Evolutionary conservation across 2,329 filamentous ascomycete species (phyloP).

Genomic region (Rhynchosporium secalis): DNA sequence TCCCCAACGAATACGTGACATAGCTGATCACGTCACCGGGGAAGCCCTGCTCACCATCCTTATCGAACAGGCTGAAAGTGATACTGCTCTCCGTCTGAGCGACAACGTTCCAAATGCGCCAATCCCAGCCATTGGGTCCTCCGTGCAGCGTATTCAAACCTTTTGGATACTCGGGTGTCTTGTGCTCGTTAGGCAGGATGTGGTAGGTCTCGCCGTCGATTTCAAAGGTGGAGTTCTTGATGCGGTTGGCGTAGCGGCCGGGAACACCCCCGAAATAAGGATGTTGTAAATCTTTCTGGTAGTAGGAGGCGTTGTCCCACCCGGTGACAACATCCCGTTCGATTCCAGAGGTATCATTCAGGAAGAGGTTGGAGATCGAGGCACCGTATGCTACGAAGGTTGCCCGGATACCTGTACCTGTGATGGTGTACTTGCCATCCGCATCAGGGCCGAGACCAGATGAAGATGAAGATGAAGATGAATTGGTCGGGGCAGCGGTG

Average conservation of each 20-base stretch:
- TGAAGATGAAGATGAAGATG: not conserved
- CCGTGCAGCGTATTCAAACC: constrained; percentile 69
- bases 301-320: constrained; percentile 75
- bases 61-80: constrained; percentile 73
- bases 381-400: constrained; percentile 75
- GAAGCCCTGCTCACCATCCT: constrained; percentile 73
- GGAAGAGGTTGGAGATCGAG: constrained; percentile 68
- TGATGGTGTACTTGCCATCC: constrained; percentile 71
- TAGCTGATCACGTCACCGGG: constrained; percentile 74
- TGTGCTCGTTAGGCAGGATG: constrained; percentile 63
- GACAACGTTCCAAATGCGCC: constrained; percentile 75
- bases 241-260: constrained; percentile 78
- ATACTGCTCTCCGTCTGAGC: constrained; percentile 64
- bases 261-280: constrained; percentile 72
- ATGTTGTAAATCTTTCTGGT: constrained; percentile 62
- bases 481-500: no score
- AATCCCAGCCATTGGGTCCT: constrained; percentile 73
- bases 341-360: constrained; percentile 67
- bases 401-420: constrained; percentile 64
- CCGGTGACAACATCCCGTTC: constrained; percentile 71
- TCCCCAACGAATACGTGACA: constrained; percentile 70
- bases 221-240: constrained; percentile 72
- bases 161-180: constrained; percentile 49
- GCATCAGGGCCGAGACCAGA: constrained; percentile 47
- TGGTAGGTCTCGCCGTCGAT: constrained; percentile 64